phyloP scores from a whole-genome alignment of 179 eudicot genomes.

The Carnegiea gigantea region DNA sequence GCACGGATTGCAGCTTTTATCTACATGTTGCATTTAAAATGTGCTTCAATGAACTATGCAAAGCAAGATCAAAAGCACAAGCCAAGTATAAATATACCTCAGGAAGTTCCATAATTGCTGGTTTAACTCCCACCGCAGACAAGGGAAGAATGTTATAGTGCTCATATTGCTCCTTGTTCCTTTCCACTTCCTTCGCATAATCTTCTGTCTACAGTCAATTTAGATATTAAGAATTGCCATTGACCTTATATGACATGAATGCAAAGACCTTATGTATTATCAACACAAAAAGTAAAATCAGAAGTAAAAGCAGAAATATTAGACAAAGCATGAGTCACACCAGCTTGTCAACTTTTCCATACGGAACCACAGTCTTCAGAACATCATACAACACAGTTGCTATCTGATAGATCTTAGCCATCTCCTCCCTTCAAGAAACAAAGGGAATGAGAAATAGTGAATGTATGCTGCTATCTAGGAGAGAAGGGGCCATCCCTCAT shows the following conservation, averaged over 20 bases:
- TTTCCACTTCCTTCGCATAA: constrained; percentile 87
- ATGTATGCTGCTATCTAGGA: background rate
- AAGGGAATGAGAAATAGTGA: constrained; percentile 8
- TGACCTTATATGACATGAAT: background rate
- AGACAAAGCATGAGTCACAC: constrained; percentile 40
- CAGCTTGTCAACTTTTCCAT: constrained; percentile 59
- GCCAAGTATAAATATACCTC: constrained; percentile 49
- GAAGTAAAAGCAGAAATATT: background rate
- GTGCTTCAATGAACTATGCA: constrained; percentile 4
- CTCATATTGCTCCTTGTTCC: constrained; percentile 67
- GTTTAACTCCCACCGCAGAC: constrained; percentile 71
- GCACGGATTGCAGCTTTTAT: constrained; percentile 85
- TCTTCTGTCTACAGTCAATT: constrained; percentile 54
- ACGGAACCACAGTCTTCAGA: constrained; percentile 71
- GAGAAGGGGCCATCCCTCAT: constrained; percentile 3
- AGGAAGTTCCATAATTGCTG: constrained; percentile 91
- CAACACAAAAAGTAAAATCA: constrained; percentile 3
- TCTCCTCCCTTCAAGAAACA: constrained; percentile 76
- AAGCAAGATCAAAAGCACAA: constrained; percentile 17
- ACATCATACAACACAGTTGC: constrained; percentile 95
- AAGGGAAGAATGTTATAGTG: constrained; percentile 94
- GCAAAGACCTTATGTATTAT: background rate
- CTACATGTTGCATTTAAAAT: constrained; percentile 37
- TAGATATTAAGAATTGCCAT: constrained; percentile 18
- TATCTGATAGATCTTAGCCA: constrained; percentile 92